Evolutionary conservation across 2,329 filamentous ascomycete genomes (phyloP).

Genomic region (Colletotrichum sp.): DNA sequence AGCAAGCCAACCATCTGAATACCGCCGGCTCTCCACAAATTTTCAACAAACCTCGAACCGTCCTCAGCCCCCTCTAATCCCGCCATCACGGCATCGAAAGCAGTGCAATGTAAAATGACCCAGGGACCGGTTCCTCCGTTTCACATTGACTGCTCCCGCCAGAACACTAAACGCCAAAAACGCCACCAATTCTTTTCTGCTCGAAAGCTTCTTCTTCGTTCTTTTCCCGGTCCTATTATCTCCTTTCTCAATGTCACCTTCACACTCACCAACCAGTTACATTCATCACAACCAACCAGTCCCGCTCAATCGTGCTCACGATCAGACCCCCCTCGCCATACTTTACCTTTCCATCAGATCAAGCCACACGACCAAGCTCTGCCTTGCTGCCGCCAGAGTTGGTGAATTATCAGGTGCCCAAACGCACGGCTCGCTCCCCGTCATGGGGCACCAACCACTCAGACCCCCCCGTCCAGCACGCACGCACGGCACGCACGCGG

Average conservation of each 20-base stretch:
- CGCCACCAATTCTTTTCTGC: background rate
- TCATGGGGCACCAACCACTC: background rate
- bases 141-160: background rate
- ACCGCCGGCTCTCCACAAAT: background rate
- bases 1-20: background rate
- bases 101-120: background rate
- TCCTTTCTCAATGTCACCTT: background rate
- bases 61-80: background rate
- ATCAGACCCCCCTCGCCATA: background rate
- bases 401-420: background rate
- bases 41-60: background rate
- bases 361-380: background rate
- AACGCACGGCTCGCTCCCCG: background rate
- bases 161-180: background rate
- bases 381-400: background rate
- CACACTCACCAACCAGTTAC: background rate
- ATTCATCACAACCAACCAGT: too few relatives aligned
- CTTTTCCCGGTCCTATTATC: background rate
- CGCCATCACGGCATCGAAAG: background rate
- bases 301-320: background rate
- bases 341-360: background rate
- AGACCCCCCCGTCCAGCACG: background rate
- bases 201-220: background rate
- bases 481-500: background rate
- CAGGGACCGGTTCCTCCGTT: constrained; percentile 7